phyloP scores from a whole-genome alignment of 305 asterid species.

The Fraxinus sp. region DNA sequence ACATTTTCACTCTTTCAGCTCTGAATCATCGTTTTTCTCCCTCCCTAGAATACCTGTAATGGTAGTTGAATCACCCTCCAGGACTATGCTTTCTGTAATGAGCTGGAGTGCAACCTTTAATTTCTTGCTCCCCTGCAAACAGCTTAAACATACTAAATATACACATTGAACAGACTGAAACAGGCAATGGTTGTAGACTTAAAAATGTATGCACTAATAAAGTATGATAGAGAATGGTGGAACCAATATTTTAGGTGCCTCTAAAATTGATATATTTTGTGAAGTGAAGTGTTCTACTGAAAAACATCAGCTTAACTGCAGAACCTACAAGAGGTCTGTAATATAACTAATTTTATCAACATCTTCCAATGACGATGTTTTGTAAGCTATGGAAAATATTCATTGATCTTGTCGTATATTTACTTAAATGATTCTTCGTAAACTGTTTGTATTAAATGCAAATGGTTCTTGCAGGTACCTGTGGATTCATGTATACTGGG shows the following conservation, averaged over 20 bases:
- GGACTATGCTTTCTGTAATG: neutral
- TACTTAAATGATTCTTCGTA: neutral
- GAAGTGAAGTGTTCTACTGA: neutral
- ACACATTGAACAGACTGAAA: neutral
- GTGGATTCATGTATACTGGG: slow-evolving; percentile 86
- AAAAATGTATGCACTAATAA: neutral
- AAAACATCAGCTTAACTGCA: neutral
- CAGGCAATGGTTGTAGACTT: neutral
- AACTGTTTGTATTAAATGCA: neutral
- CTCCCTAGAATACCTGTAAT: neutral
- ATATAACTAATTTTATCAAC: neutral
- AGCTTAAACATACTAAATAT: neutral
- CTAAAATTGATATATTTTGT: neutral
- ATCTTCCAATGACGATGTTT: neutral
- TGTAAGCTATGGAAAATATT: neutral
- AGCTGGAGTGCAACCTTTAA: neutral
- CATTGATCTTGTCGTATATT: neutral
- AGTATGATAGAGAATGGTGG: neutral
- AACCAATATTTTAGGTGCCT: neutral
- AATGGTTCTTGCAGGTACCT: slow-evolving; percentile 62
- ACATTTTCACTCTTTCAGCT: neutral
- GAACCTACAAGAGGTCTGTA: neutral
- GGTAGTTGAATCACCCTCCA: neutral
- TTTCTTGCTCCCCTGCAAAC: neutral
- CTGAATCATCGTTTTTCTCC: neutral